Evolutionary conservation across 345 rosid genomes (phyloP).

Genomic region (Clausena lansium): DNA sequence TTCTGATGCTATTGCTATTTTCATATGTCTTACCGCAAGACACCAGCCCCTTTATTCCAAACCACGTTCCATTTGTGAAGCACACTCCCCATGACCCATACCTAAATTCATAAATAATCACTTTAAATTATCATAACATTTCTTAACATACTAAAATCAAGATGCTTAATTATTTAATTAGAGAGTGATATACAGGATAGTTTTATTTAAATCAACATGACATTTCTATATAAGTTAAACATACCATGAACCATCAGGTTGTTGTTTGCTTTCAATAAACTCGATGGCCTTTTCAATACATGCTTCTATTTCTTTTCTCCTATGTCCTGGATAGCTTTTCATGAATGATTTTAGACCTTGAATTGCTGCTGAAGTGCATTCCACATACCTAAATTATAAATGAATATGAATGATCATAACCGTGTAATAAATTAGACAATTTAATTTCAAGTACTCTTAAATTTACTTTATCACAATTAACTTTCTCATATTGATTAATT

Average conservation of each 20-base stretch:
- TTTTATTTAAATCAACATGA: too few relatives aligned
- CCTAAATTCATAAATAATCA: constrained; percentile 24
- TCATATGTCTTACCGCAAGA: constrained; percentile 40
- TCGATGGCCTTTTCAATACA: constrained; percentile 43
- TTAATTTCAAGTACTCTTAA: too few relatives aligned
- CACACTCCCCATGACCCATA: constrained; percentile 86
- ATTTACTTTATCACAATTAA: too few relatives aligned
- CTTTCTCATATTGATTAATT: too few relatives aligned
- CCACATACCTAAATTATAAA: constrained; percentile 47
- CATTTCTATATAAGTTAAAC: neutral
- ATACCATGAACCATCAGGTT: constrained; percentile 70
- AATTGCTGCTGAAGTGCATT: constrained; percentile 78
- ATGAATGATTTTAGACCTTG: constrained; percentile 48
- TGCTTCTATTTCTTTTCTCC: constrained; percentile 35
- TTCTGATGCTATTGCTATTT: constrained; percentile 34
- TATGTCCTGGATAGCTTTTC: constrained; percentile 29
- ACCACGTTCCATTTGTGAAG: constrained; percentile 80
- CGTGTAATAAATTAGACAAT: neutral
- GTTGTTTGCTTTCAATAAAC: constrained; percentile 51
- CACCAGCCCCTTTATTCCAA: constrained; percentile 58
- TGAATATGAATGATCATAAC: neutral
- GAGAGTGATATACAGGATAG: too few relatives aligned
- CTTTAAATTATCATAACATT: neutral
- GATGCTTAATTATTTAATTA: too few relatives aligned
- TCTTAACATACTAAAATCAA: too few relatives aligned